These are phyloP conservation scores for Noccaea caerulescens DNA, from an alignment of 345 rosid species.

Conservation along the genomic window DNA sequence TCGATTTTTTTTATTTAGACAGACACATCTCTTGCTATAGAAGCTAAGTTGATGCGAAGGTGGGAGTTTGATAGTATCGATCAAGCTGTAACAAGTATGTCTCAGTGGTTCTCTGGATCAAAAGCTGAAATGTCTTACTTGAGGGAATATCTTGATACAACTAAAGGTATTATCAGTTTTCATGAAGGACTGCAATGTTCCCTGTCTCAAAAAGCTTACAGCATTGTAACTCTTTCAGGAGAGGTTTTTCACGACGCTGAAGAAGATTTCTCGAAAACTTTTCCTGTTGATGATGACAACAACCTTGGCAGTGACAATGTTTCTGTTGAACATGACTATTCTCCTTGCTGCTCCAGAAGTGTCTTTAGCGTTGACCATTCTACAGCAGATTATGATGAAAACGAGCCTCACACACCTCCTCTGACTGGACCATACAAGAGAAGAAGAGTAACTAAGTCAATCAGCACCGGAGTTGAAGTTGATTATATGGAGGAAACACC, in stretches of 20 bases:
- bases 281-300: constrained; percentile 47
- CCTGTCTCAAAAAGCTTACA: constrained; percentile 19
- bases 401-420: constrained; percentile 72
- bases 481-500: constrained; percentile 71
- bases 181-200: background rate
- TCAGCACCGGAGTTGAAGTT: constrained; percentile 55
- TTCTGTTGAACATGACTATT: constrained; percentile 46
- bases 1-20: constrained; percentile 54
- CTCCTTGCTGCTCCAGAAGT: constrained; percentile 47
- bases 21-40: constrained; percentile 91
- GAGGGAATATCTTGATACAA: constrained; percentile 59
- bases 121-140: constrained; percentile 54
- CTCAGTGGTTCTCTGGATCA: constrained; percentile 89
- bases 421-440: constrained; percentile 75
- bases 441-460: constrained; percentile 62
- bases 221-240: constrained; percentile 52
- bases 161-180: constrained; percentile 53
- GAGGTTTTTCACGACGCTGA: constrained; percentile 84
- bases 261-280: constrained; percentile 53
- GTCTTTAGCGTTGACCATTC: constrained; percentile 48
- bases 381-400: constrained; percentile 38
- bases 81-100: constrained; percentile 67
- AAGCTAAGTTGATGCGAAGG: constrained; percentile 85
- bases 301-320: constrained; percentile 36
- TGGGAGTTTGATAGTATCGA: constrained; percentile 96